These are phyloP conservation scores for Houttuynia cordata DNA, from an alignment of 164 flowering plant species.

Conservation along the genomic window DNA sequence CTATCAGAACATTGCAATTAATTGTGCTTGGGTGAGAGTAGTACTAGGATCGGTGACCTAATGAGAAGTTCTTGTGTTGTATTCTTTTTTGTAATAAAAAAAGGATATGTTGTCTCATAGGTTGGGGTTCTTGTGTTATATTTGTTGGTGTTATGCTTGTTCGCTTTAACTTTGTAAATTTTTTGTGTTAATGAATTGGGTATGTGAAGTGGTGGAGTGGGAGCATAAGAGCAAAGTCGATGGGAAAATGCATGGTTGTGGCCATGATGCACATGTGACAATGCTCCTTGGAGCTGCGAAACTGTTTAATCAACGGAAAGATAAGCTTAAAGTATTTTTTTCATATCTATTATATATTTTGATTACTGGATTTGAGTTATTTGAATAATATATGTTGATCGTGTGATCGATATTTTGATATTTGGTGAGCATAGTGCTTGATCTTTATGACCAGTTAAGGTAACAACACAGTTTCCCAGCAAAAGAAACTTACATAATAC, in stretches of 20 bases:
- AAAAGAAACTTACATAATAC: too few species aligned
- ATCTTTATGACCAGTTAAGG: too few species aligned
- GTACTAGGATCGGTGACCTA: too few species aligned
- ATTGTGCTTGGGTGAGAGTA: too few species aligned
- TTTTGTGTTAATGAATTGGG: background rate
- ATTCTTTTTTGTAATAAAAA: too few species aligned
- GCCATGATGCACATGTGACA: constrained; percentile 76
- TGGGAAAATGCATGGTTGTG: constrained; percentile 85
- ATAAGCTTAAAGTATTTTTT: constrained; percentile 42
- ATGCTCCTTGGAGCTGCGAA: constrained; percentile 91
- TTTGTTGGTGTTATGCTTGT: background rate
- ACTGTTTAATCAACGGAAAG: constrained; percentile 53
- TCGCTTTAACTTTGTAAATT: background rate
- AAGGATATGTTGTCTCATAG: too few species aligned
- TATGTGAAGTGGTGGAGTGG: constrained; percentile 62
- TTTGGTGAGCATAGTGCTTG: too few species aligned
- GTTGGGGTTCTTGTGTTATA: too few species aligned
- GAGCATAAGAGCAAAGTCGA: constrained; percentile 71
- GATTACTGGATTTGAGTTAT: background rate
- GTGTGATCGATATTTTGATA: too few species aligned
- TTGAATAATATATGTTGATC: background rate
- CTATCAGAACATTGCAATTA: too few species aligned
- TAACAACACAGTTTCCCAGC: too few species aligned
- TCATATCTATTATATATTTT: background rate
- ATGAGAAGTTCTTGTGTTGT: too few species aligned